phyloP scores from a whole-genome alignment of 2,329 filamentous ascomycete genomes.

The Samsoniella hepiali region DNA sequence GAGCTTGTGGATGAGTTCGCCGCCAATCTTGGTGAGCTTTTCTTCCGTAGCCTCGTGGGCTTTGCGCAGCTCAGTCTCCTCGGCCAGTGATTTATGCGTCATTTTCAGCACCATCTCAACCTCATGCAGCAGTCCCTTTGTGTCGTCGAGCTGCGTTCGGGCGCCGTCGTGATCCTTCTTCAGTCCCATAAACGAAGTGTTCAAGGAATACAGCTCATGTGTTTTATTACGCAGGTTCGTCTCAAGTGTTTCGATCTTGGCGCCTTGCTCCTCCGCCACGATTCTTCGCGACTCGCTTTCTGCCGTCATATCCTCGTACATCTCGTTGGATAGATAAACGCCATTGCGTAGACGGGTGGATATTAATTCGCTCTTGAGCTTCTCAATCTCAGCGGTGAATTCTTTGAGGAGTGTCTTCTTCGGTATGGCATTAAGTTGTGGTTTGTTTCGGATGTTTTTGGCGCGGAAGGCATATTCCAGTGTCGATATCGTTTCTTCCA shows the following conservation, averaged over 20 bases:
- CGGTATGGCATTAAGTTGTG: constrained; percentile 86
- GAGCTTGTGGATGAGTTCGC: constrained; percentile 73
- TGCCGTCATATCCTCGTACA: constrained; percentile 85
- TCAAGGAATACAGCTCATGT: constrained; percentile 84
- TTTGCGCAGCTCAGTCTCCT: constrained; percentile 75
- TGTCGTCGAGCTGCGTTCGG: constrained; percentile 68
- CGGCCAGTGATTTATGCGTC: constrained; percentile 71
- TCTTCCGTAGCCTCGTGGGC: constrained; percentile 85
- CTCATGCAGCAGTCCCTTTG: constrained; percentile 77
- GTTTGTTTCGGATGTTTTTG: constrained; percentile 98
- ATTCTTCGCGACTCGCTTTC: constrained; percentile 91
- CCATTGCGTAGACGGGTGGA: constrained; percentile 90
- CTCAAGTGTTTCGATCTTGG: constrained; percentile 90
- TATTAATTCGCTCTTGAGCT: constrained; percentile 88
- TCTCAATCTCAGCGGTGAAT: constrained; percentile 90
- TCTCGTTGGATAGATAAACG: constrained; percentile 86
- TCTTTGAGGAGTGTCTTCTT: constrained; percentile 91
- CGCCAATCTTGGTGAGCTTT: constrained; percentile 69
- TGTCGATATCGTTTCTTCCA: constrained; percentile 97
- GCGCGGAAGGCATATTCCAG: constrained; percentile 96
- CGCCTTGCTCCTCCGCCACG: constrained; percentile 84
- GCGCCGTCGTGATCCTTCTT: constrained; percentile 88
- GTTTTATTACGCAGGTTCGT: constrained; percentile 87
- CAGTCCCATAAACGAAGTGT: constrained; percentile 79
- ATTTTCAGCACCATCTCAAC: constrained; percentile 80